Base-by-base conservation (phyloP, 1,284 basidiomycete species). In the Termitomyces sp. region DNA sequence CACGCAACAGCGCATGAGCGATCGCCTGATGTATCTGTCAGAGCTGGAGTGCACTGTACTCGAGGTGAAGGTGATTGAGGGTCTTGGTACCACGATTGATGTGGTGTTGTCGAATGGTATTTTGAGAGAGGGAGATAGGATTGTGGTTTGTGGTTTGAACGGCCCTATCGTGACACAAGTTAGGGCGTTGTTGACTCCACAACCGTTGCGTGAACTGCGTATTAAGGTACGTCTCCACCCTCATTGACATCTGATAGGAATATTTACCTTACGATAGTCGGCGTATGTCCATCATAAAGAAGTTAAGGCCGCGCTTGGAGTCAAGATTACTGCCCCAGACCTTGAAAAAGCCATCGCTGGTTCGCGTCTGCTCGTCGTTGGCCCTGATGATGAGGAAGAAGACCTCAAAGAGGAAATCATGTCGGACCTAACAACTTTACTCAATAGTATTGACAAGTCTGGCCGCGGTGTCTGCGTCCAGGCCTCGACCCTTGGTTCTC, bases 261-360 rank as follows among this genome's bases (percentile, higher is more conserved):
- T 19, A 43, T 13, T 41, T 4, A 52, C 61, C 31, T 54, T 19
- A 39, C 28, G 52, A 9, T 58, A 95, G 93, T 96, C 94, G 30
- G 84, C 87, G 50, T 99, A 99, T 67, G 94, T 99, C 44, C 97
- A 99, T 68, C 91, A 99, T 78, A 98, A 96, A 75, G 89, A 94
- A 72, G 93, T 99, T 72, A 98, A 96, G 75, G 97, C 97, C 3
- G 95, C 97, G 4, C 80, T 98, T 52, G 97, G 97, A 73, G 91
- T 99, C 70, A 99, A 99, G 78, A 88, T 99, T 62, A 83, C 89
- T 28, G 97, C 94, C 0, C 90, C 96, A 1, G 96, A 98, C 69
- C 84, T 99, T 30, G 97, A 99, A 67, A 98, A 98, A 73, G 96
- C 97, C n/a, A 97, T 99, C 60, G 95, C 96, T 56, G 97, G 97